Base-by-base conservation (phyloP, 2,329 filamentous ascomycete species). In the Thermomyces lanuginosus region DNA sequence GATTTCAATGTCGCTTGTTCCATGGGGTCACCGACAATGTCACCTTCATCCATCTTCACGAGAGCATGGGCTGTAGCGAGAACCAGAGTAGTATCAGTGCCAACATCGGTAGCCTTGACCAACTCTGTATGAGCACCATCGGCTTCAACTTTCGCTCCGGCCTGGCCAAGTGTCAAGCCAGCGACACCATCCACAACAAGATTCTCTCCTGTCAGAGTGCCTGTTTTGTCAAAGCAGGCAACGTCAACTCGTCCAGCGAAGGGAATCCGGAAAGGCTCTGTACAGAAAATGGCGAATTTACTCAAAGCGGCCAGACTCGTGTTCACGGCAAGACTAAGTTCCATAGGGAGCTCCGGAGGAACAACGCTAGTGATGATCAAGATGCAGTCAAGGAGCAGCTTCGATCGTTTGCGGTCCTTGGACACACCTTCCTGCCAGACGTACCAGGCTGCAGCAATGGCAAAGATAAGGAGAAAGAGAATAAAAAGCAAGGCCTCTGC, bases 181-280 rank as follows among this genome's bases (percentile, higher is more conserved):
- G 89, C 89, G 50, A 98, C 86, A 44, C 89, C 89, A 49, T 98
- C 86, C 11, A 98, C 89, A 7, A 98, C 83, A 22, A 98, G 64
- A 48, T 98, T 86, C 50, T 98, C 89, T 26, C 89, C 89, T 19
- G 89, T 98, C 32, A 98, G 58, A 1, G 89, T 98, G 39, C 89
- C 89, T 8, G 89, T 98, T 64, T 98, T 98, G 57, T 98, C 89
- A 40, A 98, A 98, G 60, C 89, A 98, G 36, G 89, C 84, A 28
- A 98, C 69, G 51, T 98, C 91, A 33, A 98, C 79, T 37, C 89
- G 80, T 16, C 89, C 89, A 39, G 84, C 91, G 42, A 79, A 95
- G 1, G 91, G 91, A 44, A 98, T 98, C 30, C 89, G 76, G 72
- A 98, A 98, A 15, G 89, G 89, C 53, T 98, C 91, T 2, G 89